Conservation (phyloP, 495 filamentous ascomycete species). For the Aspergillus egyptiacus region DNA sequence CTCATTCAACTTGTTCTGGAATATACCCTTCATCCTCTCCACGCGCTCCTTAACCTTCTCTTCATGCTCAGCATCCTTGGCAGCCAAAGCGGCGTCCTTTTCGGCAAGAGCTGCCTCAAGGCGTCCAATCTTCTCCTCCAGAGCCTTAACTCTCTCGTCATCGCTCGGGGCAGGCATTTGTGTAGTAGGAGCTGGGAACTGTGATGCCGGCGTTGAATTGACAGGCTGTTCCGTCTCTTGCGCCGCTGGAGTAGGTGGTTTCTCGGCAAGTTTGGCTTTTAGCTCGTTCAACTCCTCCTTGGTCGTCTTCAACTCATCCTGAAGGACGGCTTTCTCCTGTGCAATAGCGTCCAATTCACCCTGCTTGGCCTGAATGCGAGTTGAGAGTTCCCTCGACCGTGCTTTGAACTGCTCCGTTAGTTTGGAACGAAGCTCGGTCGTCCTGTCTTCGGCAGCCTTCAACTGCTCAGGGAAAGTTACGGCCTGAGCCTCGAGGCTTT, state of each 20-base stretch:
- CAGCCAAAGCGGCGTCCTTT: constrained; percentile 34
- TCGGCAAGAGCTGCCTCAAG: constrained; percentile 46
- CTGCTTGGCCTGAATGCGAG: constrained; percentile 47
- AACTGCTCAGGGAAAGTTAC: constrained; percentile 47
- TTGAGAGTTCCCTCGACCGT: constrained; percentile 45
- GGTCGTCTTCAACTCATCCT: constrained; percentile 41
- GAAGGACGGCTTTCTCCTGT: constrained; percentile 47
- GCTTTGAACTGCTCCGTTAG: constrained; percentile 59
- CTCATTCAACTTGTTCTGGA: constrained; percentile 65
- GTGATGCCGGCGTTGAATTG: constrained; percentile 38
- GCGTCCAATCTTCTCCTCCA: constrained; percentile 43
- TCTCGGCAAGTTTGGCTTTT: constrained; percentile 32
- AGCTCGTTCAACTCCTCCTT: constrained; percentile 38
- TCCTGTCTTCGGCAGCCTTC: constrained; percentile 43
- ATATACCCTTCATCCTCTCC: constrained; percentile 64
- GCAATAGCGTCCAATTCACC: constrained; percentile 35
- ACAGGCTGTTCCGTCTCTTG: constrained; percentile 21
- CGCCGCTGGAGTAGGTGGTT: constrained; percentile 19
- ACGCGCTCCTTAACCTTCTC: constrained; percentile 60
- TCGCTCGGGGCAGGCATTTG: constrained; percentile 24
- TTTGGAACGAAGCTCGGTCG: constrained; percentile 43
- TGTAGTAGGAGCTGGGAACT: constrained; percentile 27
- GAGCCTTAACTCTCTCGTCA: constrained; percentile 32
- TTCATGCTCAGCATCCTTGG: constrained; percentile 41
- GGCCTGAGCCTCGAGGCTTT: constrained; percentile 50